phyloP scores from a whole-genome alignment of 176 grass and related monocot genomes.

The Hordeum vulgare region MorexV3_pseudomolecules_assembly NC_058520.1:145150514-145151013 shows the following conservation, averaged over 20 bases:
- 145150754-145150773: neutral
- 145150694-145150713: neutral
- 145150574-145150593: neutral
- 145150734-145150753: constrained; percentile 8
- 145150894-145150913: no score
- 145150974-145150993: no score
- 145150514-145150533: neutral
- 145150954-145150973: no score
- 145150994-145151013: no score
- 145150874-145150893: no score
- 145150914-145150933: no score
- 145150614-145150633: neutral
- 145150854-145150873: no score
- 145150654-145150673: neutral
- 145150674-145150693: neutral
- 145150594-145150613: neutral
- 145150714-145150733: neutral
- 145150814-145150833: no score
- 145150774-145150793: neutral
- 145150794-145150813: neutral
- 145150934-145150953: no score
- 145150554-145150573: constrained; percentile 37
- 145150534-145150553: constrained; percentile 34
- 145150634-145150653: neutral
- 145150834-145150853: no score